Conservation (phyloP, 2,329 filamentous ascomycete species). For the Plectosphaerella sp. region DNA sequence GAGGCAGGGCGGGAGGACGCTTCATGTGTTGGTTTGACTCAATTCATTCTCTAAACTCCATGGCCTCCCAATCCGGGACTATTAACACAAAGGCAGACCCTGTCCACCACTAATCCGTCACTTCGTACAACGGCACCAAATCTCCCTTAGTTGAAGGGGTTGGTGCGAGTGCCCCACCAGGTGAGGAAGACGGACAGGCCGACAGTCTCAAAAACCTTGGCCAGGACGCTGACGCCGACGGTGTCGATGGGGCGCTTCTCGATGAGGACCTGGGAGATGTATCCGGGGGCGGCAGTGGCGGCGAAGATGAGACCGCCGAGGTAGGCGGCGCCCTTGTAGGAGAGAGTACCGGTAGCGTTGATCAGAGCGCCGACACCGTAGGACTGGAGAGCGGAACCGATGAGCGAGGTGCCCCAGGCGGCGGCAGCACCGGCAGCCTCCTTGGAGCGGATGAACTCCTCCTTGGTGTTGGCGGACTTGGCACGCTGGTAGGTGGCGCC, state of each 20-base stretch:
- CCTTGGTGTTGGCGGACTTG: slow-evolving; percentile 86
- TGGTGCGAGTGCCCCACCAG: slow-evolving; percentile 96
- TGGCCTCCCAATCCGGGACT: slow-evolving; percentile 7
- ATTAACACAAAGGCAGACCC: slow-evolving; percentile 8
- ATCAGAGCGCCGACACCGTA: slow-evolving; percentile 87
- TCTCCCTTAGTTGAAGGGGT: slow-evolving; percentile 72
- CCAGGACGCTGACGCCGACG: slow-evolving; percentile 76
- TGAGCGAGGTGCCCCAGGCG: slow-evolving; percentile 84
- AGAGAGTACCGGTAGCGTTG: slow-evolving; percentile 92
- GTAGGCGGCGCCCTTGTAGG: slow-evolving; percentile 96
- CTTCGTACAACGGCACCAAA: slow-evolving; percentile 1
- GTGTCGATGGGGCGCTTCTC: slow-evolving; percentile 93
- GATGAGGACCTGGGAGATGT: slow-evolving; percentile 79
- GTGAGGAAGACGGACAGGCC: slow-evolving; percentile 89
- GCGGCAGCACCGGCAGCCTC: slow-evolving; percentile 84
- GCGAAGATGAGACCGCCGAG: slow-evolving; percentile 88
- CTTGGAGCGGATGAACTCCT: slow-evolving; percentile 93
- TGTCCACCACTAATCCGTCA: background rate
- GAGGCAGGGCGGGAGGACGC: no score
- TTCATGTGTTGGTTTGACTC: background rate
- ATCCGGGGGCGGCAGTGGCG: slow-evolving; percentile 83
- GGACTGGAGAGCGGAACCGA: slow-evolving; percentile 83
- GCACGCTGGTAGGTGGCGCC: slow-evolving; percentile 92
- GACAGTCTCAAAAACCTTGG: slow-evolving; percentile 88
- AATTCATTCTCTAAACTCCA: slow-evolving; percentile 10